Conservation (phyloP, 352 stramenopile species). For the Nothophytophthora sp. region DNA sequence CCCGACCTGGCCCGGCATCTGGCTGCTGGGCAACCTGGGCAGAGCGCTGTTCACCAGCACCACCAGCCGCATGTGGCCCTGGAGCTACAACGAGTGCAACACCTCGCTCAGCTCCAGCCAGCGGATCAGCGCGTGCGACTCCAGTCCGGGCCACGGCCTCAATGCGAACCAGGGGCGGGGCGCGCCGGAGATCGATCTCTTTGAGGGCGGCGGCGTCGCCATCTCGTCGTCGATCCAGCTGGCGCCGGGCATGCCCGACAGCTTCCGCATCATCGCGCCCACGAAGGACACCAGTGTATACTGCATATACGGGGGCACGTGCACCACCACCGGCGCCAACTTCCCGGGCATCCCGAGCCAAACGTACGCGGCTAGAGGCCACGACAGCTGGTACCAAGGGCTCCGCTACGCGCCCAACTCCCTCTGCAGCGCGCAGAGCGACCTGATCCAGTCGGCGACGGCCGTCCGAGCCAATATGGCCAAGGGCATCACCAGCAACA, state of each 20-base stretch:
- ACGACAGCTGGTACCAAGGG: conserved; percentile 47
- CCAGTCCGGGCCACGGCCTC: conserved; percentile 86
- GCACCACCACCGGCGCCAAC: conserved; percentile 33
- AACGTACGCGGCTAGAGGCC: conserved; percentile 20
- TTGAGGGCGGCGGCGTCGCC: conserved; percentile 68
- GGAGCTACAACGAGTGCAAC: conserved; percentile 90
- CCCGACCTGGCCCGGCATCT: conserved; percentile 94
- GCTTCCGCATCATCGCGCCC: conserved; percentile 41
- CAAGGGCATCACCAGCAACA: conserved; percentile 37
- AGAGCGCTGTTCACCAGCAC: conserved; percentile 47
- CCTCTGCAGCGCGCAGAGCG: conserved; percentile 23
- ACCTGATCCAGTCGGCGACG: conserved; percentile 26
- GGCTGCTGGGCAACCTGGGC: conserved; percentile 95
- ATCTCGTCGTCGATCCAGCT: conserved; percentile 89
- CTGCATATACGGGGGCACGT: conserved; percentile 31
- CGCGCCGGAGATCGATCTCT: conserved; percentile 92
- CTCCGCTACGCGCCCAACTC: conserved; percentile 55
- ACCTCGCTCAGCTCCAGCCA: conserved; percentile 17
- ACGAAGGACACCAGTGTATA: conserved; percentile 13
- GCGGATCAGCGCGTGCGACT: conserved; percentile 75
- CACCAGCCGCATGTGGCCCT: conserved; percentile 93
- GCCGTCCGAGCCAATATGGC: conserved; percentile 28
- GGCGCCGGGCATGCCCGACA: conserved; percentile 46
- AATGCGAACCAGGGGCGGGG: conserved; percentile 76
- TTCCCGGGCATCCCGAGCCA: conserved; percentile 26